These are phyloP conservation scores for Penicillium concentricum DNA, from an alignment of 2,329 filamentous ascomycete genomes.

Conservation along the genomic window DNA sequence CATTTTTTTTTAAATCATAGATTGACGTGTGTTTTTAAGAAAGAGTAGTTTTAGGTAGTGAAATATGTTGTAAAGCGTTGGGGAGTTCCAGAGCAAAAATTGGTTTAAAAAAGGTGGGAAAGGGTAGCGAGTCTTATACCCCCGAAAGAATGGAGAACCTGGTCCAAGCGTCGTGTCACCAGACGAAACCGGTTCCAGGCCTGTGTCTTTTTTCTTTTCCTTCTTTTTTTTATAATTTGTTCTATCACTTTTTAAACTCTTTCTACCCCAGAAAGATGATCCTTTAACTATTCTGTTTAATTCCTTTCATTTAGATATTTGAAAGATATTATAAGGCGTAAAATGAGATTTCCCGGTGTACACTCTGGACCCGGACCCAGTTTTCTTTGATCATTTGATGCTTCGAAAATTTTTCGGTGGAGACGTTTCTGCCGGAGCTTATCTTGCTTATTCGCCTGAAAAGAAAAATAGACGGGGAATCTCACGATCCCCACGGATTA, in stretches of 20 bases:
- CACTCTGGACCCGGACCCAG: conserved; percentile 11
- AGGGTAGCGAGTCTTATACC: conserved; percentile 15
- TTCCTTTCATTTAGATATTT: no score
- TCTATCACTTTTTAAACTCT: not conserved
- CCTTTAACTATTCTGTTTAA: no score
- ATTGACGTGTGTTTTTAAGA: not conserved
- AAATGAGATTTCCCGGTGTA: no score
- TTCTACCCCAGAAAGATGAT: not conserved
- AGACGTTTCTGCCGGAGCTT: conserved; percentile 23
- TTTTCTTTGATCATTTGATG: conserved; percentile 27
- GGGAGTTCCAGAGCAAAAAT: not conserved
- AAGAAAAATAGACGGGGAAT: conserved; percentile 15
- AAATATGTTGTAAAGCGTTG: no score
- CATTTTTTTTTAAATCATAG: conserved; percentile 17
- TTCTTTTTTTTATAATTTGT: not conserved
- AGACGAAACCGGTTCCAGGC: conserved; percentile 15
- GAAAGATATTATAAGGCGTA: no score
- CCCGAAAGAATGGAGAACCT: conserved; percentile 15
- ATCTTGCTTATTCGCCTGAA: conserved; percentile 18
- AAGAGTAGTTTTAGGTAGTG: not conserved
- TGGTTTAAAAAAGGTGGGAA: not conserved
- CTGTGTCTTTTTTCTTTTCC: not conserved
- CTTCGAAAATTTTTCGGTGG: conserved; percentile 29
- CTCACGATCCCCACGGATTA: conserved; percentile 29
- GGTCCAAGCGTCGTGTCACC: conserved; percentile 19